These are phyloP conservation scores for Rhizodiscina lignyota DNA, from an alignment of 495 filamentous ascomycete species.

Conservation along the genomic window DNA sequence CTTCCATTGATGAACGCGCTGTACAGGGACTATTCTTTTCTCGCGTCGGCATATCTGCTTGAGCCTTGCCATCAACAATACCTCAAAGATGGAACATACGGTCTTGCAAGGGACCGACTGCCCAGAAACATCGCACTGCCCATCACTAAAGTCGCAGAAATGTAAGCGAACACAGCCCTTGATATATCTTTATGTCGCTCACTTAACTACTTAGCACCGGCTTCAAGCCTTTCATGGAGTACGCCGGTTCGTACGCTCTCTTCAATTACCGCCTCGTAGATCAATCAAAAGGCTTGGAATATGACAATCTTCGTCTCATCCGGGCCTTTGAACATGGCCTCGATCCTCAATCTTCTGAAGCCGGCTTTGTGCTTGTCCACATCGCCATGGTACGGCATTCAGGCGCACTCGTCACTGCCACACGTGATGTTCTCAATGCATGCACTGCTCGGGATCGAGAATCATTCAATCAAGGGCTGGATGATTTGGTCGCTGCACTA, in stretches of 20 bases:
- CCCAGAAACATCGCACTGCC: constrained; percentile 55
- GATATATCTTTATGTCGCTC: background rate
- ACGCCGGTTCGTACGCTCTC: constrained; percentile 78
- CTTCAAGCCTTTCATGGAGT: constrained; percentile 88
- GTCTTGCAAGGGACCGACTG: constrained; percentile 52
- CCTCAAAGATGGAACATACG: constrained; percentile 50
- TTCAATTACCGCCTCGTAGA: constrained; percentile 72
- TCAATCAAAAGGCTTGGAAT: constrained; percentile 46
- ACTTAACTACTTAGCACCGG: constrained; percentile 35
- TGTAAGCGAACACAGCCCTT: constrained; percentile 48
- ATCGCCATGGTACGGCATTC: constrained; percentile 54
- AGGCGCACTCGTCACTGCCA: constrained; percentile 50
- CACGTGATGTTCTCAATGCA: constrained; percentile 44
- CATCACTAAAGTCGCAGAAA: constrained; percentile 57
- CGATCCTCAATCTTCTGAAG: constrained; percentile 74
- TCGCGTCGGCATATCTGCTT: constrained; percentile 76
- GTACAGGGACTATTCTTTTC: constrained; percentile 80
- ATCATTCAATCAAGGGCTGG: constrained; percentile 45
- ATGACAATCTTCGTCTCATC: constrained; percentile 67
- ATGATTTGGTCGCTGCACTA: constrained; percentile 43
- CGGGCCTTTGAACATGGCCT: constrained; percentile 80
- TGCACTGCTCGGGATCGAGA: constrained; percentile 32
- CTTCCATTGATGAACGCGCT: constrained; percentile 63
- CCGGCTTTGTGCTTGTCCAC: constrained; percentile 56
- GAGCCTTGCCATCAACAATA: constrained; percentile 80